Evolutionary conservation across 495 filamentous ascomycete species (phyloP), one percentile per base, ranked within the genome.

Genomic region (Lineolata rhizophorae): DNA sequence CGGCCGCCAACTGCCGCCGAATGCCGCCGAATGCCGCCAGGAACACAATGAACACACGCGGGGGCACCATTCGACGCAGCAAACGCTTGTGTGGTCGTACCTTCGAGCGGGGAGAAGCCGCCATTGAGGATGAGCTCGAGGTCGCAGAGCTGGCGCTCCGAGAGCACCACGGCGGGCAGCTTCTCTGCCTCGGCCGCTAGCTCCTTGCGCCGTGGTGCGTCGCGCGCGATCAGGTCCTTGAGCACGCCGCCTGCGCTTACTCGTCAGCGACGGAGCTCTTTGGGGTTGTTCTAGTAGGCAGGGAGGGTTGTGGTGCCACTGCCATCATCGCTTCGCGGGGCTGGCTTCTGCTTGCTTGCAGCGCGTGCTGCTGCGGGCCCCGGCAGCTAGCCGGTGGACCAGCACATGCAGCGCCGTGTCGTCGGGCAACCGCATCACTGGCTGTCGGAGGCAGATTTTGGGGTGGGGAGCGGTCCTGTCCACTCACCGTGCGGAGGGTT

Each of bases 71-170:
- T n/a, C n/a, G n/a, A 25, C 22, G 22, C 22, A 21, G 35, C 27
- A 28, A 34, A 37, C 29, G 37, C 36, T 9, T 11, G 19, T 22
- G 36, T n/a, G n/a, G n/a, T 65, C 74, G 33, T 46, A 91, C 84
- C 90, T 65, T 95, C 90, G 14, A 97, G 67, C 30, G 87, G 87
- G 41, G 81, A 91, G 59, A 97, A 97, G 33, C 90, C 87, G 46
- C 87, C 87, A 57, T 71, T 93, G 57, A 95, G 69, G 40, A 97
- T 76, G 61, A 97, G 52, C 52, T 97, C 87, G 41, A 97, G 66
- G 62, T 97, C 87, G 57, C 87, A 97, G 14, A 97, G 69, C 56
- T 97, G 87, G 38, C 87, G 70, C 65, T 97, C 87, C 21, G 67
- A 71, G 43, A 97, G 65, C 28, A 76, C 56, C 42, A 97, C 67